Percentiles rank a stretch among this genome's conserved stretches.
These are phyloP conservation scores for Ceratocystis ficicola DNA, from an alignment of 2,329 filamentous ascomycete species.

Conservation along the genomic window DNA sequence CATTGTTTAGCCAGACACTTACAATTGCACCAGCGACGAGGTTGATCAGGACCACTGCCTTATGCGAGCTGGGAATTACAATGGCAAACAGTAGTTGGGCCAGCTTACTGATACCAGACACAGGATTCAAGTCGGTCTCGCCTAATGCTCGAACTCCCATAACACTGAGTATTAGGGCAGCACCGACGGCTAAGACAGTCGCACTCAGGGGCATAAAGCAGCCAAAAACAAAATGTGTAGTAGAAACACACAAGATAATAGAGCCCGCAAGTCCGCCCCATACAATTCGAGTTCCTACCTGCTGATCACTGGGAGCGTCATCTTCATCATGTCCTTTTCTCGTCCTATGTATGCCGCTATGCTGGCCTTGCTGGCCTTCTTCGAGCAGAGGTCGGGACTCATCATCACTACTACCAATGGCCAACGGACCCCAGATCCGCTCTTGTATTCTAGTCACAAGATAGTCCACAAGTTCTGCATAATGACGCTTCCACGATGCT, in stretches of 20 bases:
- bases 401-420: not conserved
- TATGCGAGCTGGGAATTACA: constrained; percentile 66
- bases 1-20: constrained; percentile 24
- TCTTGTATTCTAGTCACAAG: constrained; percentile 18
- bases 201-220: constrained; percentile 66
- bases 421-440: constrained; percentile 17
- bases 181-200: constrained; percentile 64
- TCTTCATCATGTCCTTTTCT: not conserved
- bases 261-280: constrained; percentile 64
- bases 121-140: constrained; percentile 89
- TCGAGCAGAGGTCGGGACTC: constrained; percentile 18
- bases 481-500: constrained; percentile 11
- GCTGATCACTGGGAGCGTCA: constrained; percentile 74
- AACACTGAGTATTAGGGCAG: constrained; percentile 68
- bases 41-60: constrained; percentile 87
- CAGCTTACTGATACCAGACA: constrained; percentile 91
- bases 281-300: constrained; percentile 61
- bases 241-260: constrained; percentile 64
- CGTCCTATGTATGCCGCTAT: not conserved
- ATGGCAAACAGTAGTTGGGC: constrained; percentile 92
- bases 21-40: constrained; percentile 79
- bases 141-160: constrained; percentile 58
- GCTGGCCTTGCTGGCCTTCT: not conserved
- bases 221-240: constrained; percentile 75
- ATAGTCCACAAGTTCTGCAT: constrained; percentile 15